A percentile compares a stretch with the other conserved stretches of the same genome.
Conservation (phyloP, 1,284 basidiomycete species). For the Rhizopogon hawkerae region DNA sequence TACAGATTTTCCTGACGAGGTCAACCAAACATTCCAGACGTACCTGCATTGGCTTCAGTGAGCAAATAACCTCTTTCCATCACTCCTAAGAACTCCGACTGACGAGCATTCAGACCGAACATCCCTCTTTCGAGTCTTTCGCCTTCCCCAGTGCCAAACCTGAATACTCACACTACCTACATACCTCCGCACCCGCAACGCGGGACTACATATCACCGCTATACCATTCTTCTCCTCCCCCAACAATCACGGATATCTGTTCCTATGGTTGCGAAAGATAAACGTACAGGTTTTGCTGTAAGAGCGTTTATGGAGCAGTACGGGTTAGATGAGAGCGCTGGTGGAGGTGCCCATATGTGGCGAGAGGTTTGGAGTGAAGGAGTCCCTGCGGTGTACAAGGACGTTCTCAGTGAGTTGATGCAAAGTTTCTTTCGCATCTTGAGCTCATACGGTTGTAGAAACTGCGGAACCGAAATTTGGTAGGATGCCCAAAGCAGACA, state of each 20-base stretch:
- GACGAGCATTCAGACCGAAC: conserved; percentile 52
- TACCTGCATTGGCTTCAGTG: conserved; percentile 86
- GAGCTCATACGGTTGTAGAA: conserved; percentile 31
- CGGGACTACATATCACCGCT: conserved; percentile 83
- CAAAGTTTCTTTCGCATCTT: conserved; percentile 8
- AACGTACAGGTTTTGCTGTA: conserved; percentile 56
- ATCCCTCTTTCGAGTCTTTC: conserved; percentile 64
- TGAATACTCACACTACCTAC: conserved; percentile 56
- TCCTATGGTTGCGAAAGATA: conserved; percentile 28
- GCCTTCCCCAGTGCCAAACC: conserved; percentile 32
- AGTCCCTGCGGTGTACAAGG: conserved; percentile 59
- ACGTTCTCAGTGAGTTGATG: conserved; percentile 55
- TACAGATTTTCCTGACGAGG: conserved; percentile 71
- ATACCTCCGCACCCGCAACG: conserved; percentile 82
- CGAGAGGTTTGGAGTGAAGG: conserved; percentile 67
- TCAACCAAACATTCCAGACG: conserved; percentile 55
- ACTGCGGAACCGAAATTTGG: conserved; percentile 60
- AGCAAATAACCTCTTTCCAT: conserved; percentile 20
- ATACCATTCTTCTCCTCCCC: conserved; percentile 69
- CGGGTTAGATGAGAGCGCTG: conserved; percentile 42
- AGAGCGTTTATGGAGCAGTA: conserved; percentile 52
- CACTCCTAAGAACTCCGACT: not conserved
- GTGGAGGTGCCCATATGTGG: conserved; percentile 80
- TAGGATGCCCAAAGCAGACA: conserved; percentile 48
- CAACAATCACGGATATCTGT: conserved; percentile 44